Base-by-base conservation (phyloP, 2,329 filamentous ascomycete genomes). In the Aspergillus bombycis region DNA sequence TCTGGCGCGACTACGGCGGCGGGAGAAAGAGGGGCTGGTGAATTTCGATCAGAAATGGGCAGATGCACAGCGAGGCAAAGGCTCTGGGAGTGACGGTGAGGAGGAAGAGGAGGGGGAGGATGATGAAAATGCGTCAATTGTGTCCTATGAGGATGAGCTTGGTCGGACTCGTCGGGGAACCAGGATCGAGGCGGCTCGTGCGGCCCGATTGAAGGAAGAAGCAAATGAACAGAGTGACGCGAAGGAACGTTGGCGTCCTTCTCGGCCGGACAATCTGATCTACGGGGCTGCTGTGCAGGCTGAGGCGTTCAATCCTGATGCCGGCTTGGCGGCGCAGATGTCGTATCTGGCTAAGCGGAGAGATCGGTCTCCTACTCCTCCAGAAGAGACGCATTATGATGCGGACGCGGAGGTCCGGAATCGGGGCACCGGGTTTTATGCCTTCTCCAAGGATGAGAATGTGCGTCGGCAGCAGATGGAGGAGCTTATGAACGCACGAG, bases 41-140 rank as follows among this genome's bases (percentile, higher is more conserved):
- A 94, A 99, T 80, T 99, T 99, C 77, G 95, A 98, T 78, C 85
- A 90, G 65, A 99, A 98, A 80, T 98, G 95, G 94, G 93, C 91
- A 0, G 92, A 96, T 74, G 81, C 82, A 28, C 82, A 88, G 60
- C 78, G 76, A 4, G 72, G 73, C 1, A 78, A 78, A 26, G 77
- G 78, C 6, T 71, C 70, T 16, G 76, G 73, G 1, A n/a, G 50
- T 7, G 82, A 62, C 64, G 80, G 54, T 4, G 82, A 62, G 65
- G 80, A 81, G 16, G 45, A 58, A 9, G 62, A 63, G 0, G 75
- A 75, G 1, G 76, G 78, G 1, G 78, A 78, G 1, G 79, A 80
- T 26, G 79, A 81, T 19, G 80, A 81, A 50, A 78, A 82, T 52
- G 82, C 84, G 30, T 90, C 93, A 60, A 77, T 91, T n/a, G 82